Evolutionary conservation across 2,329 filamentous ascomycete species (phyloP).

Genomic region (Cercospora berteroae): DNA sequence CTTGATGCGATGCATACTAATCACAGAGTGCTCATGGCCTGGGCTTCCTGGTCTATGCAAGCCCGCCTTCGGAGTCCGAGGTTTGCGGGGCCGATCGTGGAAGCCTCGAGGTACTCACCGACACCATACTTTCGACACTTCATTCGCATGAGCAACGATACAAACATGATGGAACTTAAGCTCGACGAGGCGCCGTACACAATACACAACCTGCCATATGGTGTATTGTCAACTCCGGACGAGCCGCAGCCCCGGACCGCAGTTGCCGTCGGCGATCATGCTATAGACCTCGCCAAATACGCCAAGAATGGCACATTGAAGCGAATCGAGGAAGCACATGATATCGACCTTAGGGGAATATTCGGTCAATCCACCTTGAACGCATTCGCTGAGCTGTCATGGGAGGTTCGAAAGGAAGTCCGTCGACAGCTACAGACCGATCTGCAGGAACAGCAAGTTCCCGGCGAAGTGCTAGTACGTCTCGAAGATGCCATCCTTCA

Average conservation of each 20-base stretch:
- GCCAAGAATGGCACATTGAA: conserved; percentile 27
- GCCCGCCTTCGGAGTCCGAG: neutral
- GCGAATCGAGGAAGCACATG: conserved; percentile 20
- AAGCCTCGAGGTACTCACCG: neutral
- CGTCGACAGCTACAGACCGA: conserved; percentile 44
- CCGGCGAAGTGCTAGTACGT: conserved; percentile 33
- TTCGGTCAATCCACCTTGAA: conserved; percentile 45
- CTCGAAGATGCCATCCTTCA: conserved; percentile 50
- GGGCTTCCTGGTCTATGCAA: neutral
- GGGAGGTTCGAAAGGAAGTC: conserved; percentile 38
- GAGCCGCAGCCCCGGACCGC: conserved; percentile 33
- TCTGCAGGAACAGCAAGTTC: conserved; percentile 32
- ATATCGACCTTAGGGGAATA: conserved; percentile 21
- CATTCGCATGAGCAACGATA: neutral
- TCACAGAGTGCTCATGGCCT: neutral
- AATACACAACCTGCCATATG: conserved; percentile 33
- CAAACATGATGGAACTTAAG: conserved; percentile 21
- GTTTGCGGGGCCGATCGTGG: neutral
- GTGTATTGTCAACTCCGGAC: conserved; percentile 31
- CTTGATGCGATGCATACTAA: neutral
- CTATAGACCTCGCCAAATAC: conserved; percentile 31
- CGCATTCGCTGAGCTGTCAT: conserved; percentile 49
- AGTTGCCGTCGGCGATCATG: conserved; percentile 35
- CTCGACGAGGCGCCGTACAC: conserved; percentile 33
- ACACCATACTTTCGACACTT: neutral